A percentile compares a stretch with the other conserved stretches of the same genome.
These are phyloP conservation scores for Elsinoe arachidis DNA, from an alignment of 2,329 filamentous ascomycete genomes.

Conservation along the genomic window DNA sequence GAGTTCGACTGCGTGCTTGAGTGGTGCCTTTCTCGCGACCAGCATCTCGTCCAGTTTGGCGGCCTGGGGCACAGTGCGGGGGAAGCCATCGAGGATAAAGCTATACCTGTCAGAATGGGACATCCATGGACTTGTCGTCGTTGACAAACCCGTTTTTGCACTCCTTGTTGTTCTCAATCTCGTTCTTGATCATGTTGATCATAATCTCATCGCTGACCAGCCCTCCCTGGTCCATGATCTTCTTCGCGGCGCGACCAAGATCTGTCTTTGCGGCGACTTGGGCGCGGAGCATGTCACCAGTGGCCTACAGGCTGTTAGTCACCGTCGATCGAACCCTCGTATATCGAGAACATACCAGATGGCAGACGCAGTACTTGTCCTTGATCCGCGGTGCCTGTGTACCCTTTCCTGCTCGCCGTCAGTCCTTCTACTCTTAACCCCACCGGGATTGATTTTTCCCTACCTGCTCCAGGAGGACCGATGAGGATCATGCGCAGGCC, in stretches of 20 bases:
- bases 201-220: constrained; percentile 98
- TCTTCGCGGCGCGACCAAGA: constrained; percentile 93
- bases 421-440: not conserved
- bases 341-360: constrained; percentile 58
- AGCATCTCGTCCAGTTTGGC: constrained; percentile 95
- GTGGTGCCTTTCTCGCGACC: constrained; percentile 62
- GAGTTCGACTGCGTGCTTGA: constrained; percentile 93
- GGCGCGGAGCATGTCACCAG: constrained; percentile 96
- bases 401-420: constrained; percentile 68
- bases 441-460: constrained; percentile 31
- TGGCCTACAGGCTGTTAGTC: constrained; percentile 54
- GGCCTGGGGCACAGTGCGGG: constrained; percentile 89
- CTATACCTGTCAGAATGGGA: constrained; percentile 38
- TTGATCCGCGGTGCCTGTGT: constrained; percentile 97
- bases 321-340: not conserved
- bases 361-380: constrained; percentile 95
- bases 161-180: constrained; percentile 87
- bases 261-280: constrained; percentile 97
- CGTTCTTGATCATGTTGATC: constrained; percentile 98
- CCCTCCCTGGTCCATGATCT: constrained; percentile 99
- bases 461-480: constrained; percentile 94
- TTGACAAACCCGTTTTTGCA: constrained; percentile 82
- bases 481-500: constrained; percentile 95
- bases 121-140: not conserved
- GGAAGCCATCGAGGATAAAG: constrained; percentile 98